Percentiles rank a stretch among this genome's conserved stretches.
Evolutionary conservation across 192 early-diverging fungal species (phyloP).

Genomic region (Geranomyces variabilis): DNA sequence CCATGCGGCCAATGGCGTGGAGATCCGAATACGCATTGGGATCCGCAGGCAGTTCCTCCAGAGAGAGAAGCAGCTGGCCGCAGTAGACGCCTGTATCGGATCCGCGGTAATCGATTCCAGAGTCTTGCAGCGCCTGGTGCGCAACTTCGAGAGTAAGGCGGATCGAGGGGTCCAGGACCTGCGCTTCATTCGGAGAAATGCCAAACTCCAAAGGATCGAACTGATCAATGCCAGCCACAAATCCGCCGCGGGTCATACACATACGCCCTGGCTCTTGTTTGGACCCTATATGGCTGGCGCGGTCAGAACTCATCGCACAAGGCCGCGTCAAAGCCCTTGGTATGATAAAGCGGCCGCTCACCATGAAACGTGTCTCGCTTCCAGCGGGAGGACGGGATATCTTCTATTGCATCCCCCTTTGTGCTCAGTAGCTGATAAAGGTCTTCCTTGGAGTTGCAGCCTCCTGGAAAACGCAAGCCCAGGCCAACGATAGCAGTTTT

Average conservation of each 20-base stretch:
- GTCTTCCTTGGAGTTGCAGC: too few relatives aligned
- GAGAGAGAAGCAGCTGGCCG: constrained; percentile 6
- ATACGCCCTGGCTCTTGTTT: neutral
- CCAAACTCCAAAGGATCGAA: constrained; percentile 43
- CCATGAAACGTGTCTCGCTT: too few relatives aligned
- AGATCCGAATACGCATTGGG: neutral
- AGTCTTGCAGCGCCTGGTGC: constrained; percentile 31
- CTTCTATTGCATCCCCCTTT: too few relatives aligned
- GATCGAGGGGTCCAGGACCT: constrained; percentile 29
- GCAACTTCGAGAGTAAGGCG: constrained; percentile 29
- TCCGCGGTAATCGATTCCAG: constrained; percentile 37
- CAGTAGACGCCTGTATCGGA: constrained; percentile 37
- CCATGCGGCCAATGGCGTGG: constrained; percentile 1
- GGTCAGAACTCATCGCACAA: too few relatives aligned
- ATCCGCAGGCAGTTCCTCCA: constrained; percentile 8
- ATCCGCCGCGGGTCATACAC: neutral
- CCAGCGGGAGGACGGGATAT: too few relatives aligned
- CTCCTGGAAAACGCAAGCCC: too few relatives aligned
- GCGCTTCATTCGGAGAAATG: constrained; percentile 35
- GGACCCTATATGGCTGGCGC: too few relatives aligned
- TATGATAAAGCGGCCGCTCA: too few relatives aligned
- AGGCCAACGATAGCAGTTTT: too few relatives aligned
- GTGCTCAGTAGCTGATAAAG: too few relatives aligned
- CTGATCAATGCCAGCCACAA: constrained; percentile 11
- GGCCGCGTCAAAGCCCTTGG: too few relatives aligned